These are phyloP conservation scores for Clarireedia paspali DNA, from an alignment of 2,329 filamentous ascomycete species.

Conservation along the genomic window DNA sequence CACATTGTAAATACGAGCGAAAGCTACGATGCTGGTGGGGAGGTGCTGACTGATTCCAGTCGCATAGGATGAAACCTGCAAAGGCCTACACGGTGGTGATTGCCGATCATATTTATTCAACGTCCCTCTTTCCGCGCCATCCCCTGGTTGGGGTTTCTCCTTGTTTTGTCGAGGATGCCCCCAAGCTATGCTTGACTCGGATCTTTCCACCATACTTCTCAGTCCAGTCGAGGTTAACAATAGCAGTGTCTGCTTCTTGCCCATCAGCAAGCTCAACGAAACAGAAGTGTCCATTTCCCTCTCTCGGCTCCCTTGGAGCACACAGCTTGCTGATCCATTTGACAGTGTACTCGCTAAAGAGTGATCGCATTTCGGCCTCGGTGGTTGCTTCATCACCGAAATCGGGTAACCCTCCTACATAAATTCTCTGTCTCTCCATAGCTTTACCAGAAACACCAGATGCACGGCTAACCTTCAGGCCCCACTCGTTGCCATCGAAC, in stretches of 20 bases:
- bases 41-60: no score
- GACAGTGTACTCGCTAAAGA: slow-evolving; percentile 41
- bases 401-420: slow-evolving; percentile 41
- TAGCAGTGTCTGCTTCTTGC: slow-evolving; percentile 47
- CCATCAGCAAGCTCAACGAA: slow-evolving; percentile 53
- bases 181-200: slow-evolving; percentile 17
- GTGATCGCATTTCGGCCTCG: slow-evolving; percentile 36
- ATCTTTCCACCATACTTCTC: slow-evolving; percentile 19
- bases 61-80: no score
- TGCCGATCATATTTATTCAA: no score
- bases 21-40: no score
- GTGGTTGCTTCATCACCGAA: slow-evolving; percentile 42
- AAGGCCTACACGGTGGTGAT: no score
- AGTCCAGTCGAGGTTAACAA: slow-evolving; percentile 33
- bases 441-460: slow-evolving; percentile 17
- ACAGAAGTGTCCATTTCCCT: slow-evolving; percentile 51
- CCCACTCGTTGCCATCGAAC: slow-evolving; percentile 26
- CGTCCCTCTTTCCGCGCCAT: slow-evolving; percentile 4
- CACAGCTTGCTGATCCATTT: slow-evolving; percentile 35
- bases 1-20: no score
- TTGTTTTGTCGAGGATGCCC: neutral
- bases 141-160: slow-evolving; percentile 6
- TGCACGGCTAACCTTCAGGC: slow-evolving; percentile 16
- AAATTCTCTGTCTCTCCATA: slow-evolving; percentile 36
- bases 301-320: slow-evolving; percentile 45